Evolutionary conservation across 2,329 filamentous ascomycete species (phyloP).

Genomic region (Diatrype stigma): DNA sequence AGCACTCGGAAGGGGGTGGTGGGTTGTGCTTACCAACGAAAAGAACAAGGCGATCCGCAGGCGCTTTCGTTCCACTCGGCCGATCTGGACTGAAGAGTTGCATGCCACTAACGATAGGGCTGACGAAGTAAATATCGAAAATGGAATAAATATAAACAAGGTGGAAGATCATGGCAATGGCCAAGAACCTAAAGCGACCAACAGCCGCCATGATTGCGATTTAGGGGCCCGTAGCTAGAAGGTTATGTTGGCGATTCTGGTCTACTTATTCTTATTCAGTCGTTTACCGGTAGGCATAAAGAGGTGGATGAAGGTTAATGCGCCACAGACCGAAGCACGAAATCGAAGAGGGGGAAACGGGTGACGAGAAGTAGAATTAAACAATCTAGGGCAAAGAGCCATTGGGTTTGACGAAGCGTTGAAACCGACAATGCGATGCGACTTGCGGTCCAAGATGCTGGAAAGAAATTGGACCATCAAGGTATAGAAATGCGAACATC

Average conservation of each 20-base stretch:
- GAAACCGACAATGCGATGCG: background rate
- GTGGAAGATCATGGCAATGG: constrained; percentile 87
- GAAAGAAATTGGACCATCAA: background rate
- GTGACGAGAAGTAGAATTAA: background rate
- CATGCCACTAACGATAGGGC: constrained; percentile 96
- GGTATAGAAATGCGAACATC: background rate
- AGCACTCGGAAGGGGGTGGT: background rate
- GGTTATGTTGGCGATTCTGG: too few relatives aligned
- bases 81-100: constrained; percentile 69
- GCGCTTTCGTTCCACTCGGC: constrained; percentile 56
- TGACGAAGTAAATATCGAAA: constrained; percentile 98
- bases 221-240: background rate
- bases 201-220: constrained; percentile 46
- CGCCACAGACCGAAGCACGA: background rate
- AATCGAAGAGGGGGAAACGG: too few relatives aligned
- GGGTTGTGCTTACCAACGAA: constrained; percentile 69
- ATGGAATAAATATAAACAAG: constrained; percentile 91
- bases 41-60: constrained; percentile 84
- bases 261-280: too few relatives aligned
- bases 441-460: background rate
- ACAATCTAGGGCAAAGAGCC: background rate
- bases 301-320: background rate
- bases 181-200: constrained; percentile 75
- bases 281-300: too few relatives aligned
- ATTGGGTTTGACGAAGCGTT: background rate